These are phyloP conservation scores for Botryococcus braunii DNA, from an alignment of 163 green algal species.

Conservation along the genomic window DNA sequence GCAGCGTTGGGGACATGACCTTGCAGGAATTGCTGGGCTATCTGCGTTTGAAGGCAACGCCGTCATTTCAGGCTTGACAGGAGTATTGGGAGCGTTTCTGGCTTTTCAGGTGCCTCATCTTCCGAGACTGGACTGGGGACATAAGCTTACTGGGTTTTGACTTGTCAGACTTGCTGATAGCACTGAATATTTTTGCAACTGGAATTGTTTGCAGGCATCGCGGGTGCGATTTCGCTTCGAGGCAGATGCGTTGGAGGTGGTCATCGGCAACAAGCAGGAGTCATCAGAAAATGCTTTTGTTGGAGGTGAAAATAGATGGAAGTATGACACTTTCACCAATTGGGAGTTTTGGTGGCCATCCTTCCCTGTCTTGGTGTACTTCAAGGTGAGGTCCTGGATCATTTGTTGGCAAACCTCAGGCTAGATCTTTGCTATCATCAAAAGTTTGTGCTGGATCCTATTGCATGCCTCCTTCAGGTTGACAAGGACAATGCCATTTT, in stretches of 20 bases:
- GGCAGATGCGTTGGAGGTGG: slow-evolving; percentile 59
- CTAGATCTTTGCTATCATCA: no score
- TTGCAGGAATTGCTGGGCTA: slow-evolving; percentile 12
- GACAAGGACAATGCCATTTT: no score
- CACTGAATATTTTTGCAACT: neutral
- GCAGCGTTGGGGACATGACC: neutral
- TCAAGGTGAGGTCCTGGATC: no score
- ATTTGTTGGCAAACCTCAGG: no score
- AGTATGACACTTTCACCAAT: slow-evolving; percentile 78
- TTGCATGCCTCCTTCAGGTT: no score
- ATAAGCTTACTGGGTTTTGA: neutral
- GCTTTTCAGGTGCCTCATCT: slow-evolving; percentile 43
- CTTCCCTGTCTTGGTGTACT: slow-evolving; percentile 88
- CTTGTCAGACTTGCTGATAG: neutral
- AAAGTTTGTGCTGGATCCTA: no score
- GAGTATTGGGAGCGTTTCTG: slow-evolving; percentile 68
- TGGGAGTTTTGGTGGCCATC: slow-evolving; percentile 50
- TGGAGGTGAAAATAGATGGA: slow-evolving; percentile 76
- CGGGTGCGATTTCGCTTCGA: slow-evolving; percentile 74
- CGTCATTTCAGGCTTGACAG: slow-evolving; percentile 22
- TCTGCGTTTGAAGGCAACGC: slow-evolving; percentile 13
- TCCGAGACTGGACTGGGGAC: neutral
- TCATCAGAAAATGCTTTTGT: slow-evolving; percentile 82
- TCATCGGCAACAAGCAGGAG: slow-evolving; percentile 43
- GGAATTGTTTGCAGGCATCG: slow-evolving; percentile 39